Percentiles rank a stretch among this genome's conserved stretches.
These are phyloP conservation scores for Trichophyton schoenleinii DNA, from an alignment of 2,329 filamentous ascomycete species.

Conservation along the genomic window DNA sequence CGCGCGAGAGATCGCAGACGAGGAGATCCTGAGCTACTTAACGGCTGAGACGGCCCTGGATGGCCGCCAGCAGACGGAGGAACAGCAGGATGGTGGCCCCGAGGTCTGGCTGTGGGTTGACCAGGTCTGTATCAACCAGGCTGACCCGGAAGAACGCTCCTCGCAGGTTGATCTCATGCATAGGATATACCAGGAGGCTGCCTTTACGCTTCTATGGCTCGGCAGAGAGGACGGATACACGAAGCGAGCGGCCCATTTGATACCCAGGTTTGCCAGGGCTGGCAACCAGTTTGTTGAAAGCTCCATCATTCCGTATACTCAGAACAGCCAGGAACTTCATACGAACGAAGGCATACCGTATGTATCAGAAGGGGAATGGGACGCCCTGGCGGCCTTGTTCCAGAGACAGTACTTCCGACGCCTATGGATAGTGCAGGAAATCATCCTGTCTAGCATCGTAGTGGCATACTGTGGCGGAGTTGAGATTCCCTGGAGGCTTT, in stretches of 20 bases:
- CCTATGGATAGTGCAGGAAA: slow-evolving; percentile 18
- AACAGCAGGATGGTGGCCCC: neutral
- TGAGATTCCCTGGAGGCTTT: slow-evolving; percentile 9
- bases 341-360: slow-evolving; percentile 9
- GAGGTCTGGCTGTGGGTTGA: slow-evolving; percentile 13
- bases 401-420: slow-evolving; percentile 15
- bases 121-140: slow-evolving; percentile 14
- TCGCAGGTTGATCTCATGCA: slow-evolving; percentile 13
- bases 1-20: neutral
- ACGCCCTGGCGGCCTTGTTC: slow-evolving; percentile 11
- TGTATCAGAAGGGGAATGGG: slow-evolving; percentile 9
- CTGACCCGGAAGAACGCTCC: slow-evolving; percentile 9
- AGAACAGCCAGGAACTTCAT: slow-evolving; percentile 2
- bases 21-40: neutral
- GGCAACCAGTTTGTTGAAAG: slow-evolving; percentile 5
- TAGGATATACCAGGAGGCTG: slow-evolving; percentile 10
- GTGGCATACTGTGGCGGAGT: slow-evolving; percentile 11
- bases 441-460: slow-evolving; percentile 12
- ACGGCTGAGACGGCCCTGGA: neutral
- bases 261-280: slow-evolving; percentile 7
- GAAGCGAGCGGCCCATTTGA: slow-evolving; percentile 6
- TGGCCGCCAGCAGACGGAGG: neutral
- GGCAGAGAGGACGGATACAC: slow-evolving; percentile 12
- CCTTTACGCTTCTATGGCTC: slow-evolving; percentile 16
- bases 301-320: slow-evolving; percentile 1